These are phyloP conservation scores for Paramecium bursaria DNA, from an alignment of 73 alveolate species.

Conservation along the genomic window DNA sequence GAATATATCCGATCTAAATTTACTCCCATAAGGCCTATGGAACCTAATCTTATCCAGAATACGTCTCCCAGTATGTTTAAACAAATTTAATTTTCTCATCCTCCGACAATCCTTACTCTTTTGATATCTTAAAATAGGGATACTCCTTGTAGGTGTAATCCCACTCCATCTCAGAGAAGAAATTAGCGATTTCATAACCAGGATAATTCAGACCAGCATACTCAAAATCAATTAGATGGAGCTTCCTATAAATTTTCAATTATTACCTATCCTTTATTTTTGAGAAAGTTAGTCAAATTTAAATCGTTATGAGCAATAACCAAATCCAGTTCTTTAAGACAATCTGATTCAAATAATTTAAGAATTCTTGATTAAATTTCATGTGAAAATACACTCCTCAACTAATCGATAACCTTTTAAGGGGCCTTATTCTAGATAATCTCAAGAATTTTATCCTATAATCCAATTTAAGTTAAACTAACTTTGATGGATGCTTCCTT, in stretches of 20 bases:
- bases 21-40: conserved; percentile 4
- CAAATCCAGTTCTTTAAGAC: not conserved
- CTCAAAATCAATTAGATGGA: conserved; percentile 50
- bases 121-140: conserved; percentile 18
- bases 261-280: not conserved
- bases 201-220: conserved; percentile 56
- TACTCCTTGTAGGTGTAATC: conserved; percentile 32
- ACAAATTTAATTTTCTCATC: conserved; percentile 9
- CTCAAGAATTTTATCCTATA: conserved; percentile 4
- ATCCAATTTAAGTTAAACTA: not conserved
- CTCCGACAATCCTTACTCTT: not conserved
- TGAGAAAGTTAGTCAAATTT: conserved; percentile 9
- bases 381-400: conserved; percentile 31
- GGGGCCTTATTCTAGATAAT: not conserved
- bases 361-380: not conserved
- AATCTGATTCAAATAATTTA: conserved; percentile 1
- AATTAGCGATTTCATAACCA: conserved; percentile 56
- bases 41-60: not conserved
- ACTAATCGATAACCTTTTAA: not conserved
- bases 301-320: conserved; percentile 51
- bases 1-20: conserved; percentile 34
- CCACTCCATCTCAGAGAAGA: conserved; percentile 57
- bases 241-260: not conserved
- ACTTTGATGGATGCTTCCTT: not conserved
- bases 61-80: conserved; percentile 9